phyloP scores from a whole-genome alignment of 2,329 filamentous ascomycete species.

The Colletotrichum sp. region DNA sequence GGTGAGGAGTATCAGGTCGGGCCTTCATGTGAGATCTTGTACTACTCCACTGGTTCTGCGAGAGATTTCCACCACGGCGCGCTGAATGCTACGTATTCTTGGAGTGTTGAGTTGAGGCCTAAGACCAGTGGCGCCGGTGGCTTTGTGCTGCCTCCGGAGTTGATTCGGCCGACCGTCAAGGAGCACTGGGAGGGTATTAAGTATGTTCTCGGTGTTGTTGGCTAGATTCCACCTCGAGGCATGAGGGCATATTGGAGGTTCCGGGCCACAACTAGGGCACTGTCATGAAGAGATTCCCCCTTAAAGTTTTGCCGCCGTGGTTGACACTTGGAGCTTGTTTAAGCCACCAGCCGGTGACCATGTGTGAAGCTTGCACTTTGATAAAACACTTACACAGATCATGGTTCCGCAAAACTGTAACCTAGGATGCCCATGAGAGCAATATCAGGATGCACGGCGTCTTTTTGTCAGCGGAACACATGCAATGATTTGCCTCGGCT shows the following conservation, averaged over 20 bases:
- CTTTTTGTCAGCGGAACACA: background rate
- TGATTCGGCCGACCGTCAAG: conserved; percentile 24
- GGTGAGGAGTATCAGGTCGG: conserved; percentile 24
- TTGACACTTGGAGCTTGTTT: background rate
- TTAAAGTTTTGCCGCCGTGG: background rate
- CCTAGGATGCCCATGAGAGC: background rate
- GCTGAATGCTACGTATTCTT: conserved; percentile 25
- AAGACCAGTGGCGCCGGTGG: conserved; percentile 14
- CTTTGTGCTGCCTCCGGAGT: conserved; percentile 24
- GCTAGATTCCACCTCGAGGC: background rate
- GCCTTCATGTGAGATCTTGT: conserved; percentile 26
- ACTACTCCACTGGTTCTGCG: conserved; percentile 25
- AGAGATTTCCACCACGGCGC: conserved; percentile 26
- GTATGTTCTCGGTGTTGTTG: conserved; percentile 5
- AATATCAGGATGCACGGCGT: background rate
- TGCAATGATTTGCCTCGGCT: background rate
- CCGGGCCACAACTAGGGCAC: background rate
- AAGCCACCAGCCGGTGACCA: background rate
- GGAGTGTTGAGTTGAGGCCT: conserved; percentile 27
- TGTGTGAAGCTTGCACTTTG: background rate
- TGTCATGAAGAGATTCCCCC: background rate
- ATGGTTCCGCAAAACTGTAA: background rate
- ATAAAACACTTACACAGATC: background rate
- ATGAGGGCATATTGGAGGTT: background rate
- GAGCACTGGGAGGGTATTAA: conserved; percentile 27